Evolutionary conservation across 495 filamentous ascomycete genomes (phyloP), one percentile per base, ranked within the genome.

Genomic region (Annulohypoxylon nitens): DNA sequence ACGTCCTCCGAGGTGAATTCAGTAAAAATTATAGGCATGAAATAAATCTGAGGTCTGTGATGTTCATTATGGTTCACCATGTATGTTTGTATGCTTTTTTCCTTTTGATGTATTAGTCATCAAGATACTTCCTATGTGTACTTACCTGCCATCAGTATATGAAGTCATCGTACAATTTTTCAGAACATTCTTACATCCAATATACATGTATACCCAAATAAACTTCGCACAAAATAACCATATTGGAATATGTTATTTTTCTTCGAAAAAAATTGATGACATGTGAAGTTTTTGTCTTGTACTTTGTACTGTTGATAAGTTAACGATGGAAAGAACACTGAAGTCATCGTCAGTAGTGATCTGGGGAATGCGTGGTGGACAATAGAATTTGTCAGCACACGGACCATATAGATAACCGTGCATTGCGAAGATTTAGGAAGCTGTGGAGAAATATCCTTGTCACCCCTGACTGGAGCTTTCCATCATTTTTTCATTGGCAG

Each of bases 391-490:
- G 3, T 54, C 30, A 33, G 6, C n/a, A n/a, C 53, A 57, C 53
- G n/a, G 53, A 16, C 33, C 53, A 16, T 4, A 20, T 57, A 10
- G 6, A 12, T 37, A 20, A 3, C 53, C 14, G 53, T 57, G 53
- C 53, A 57, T 0, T 6, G 33, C 39, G 14, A 18, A 23, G 20
- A 43, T 43, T 30, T 14, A 41, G 20, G 9, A 37, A 23, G 43
- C 11, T 26, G 34, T 43, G 57, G 57, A 45, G 57, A 34, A 11
- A 3, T 20, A 51, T 4, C 25, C 43, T 26, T 50, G 60, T 51
- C 43, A 53, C 64, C 64, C 64, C 64, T 67, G 64, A 67, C 64
- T 60, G 30, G 53, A 67, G 30, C 36, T 43, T 43, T 25, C 57
- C 36, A 26, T n/a, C 20, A 30, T 60, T 41, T 67, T 67, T 67